Percentiles rank a stretch among this genome's conserved stretches.
These are phyloP conservation scores for Tuber umbilicatum DNA, from an alignment of 495 filamentous ascomycete genomes.

Conservation along the genomic window DNA sequence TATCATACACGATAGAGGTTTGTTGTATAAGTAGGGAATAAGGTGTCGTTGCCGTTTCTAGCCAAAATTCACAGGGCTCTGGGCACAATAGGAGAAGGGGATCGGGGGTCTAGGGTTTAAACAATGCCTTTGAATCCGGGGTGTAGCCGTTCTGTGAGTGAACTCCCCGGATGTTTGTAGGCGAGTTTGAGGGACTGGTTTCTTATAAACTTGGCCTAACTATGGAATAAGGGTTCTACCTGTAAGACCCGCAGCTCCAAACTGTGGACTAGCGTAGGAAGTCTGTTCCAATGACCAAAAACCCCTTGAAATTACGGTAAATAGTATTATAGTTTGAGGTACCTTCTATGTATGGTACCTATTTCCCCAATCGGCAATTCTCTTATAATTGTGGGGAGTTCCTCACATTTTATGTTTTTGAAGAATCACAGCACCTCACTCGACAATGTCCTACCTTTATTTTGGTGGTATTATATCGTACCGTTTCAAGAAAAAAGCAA, in stretches of 20 bases:
- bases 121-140: neutral
- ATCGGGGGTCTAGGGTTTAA: neutral
- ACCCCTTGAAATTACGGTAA: too few species aligned
- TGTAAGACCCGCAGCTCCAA: neutral
- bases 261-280: too few species aligned
- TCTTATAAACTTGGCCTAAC: neutral
- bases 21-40: neutral
- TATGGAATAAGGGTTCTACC: neutral
- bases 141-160: neutral
- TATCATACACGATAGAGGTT: neutral
- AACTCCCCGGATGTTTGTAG: neutral
- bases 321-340: too few species aligned
- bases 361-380: too few species aligned
- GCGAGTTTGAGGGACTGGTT: neutral
- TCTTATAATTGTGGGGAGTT: neutral
- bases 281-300: too few species aligned
- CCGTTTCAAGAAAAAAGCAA: neutral
- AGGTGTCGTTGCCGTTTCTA: neutral
- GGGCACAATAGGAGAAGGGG: neutral
- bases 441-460: neutral
- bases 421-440: neutral
- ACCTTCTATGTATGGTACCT: too few species aligned
- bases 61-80: neutral
- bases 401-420: neutral
- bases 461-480: neutral